phyloP scores from a whole-genome alignment of 371 early-diverging fungal genomes.

The Mucor irregularis region DNA sequence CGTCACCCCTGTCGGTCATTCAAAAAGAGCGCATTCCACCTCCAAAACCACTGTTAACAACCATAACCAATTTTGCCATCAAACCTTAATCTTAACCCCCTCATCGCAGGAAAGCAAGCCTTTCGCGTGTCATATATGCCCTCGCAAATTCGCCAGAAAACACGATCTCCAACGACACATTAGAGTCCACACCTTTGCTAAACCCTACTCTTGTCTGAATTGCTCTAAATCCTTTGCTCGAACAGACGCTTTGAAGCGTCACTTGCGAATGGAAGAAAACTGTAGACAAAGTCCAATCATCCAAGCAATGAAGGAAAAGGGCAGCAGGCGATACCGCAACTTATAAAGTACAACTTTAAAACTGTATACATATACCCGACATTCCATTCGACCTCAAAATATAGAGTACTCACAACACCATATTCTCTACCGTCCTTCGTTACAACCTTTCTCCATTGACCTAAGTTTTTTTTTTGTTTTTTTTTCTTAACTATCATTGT shows the following conservation, averaged over 20 bases:
- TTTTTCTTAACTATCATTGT: too few relatives aligned
- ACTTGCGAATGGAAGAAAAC: slow-evolving; percentile 55
- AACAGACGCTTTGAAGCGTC: slow-evolving; percentile 66
- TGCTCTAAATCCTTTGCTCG: slow-evolving; percentile 66
- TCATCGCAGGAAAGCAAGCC: background rate
- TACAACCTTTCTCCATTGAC: too few relatives aligned
- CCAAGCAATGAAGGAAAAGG: slow-evolving; percentile 43
- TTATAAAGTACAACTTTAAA: slow-evolving; percentile 14
- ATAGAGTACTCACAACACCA: too few relatives aligned
- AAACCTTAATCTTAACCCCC: too few relatives aligned
- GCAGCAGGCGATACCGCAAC: slow-evolving; percentile 33
- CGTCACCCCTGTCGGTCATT: too few relatives aligned
- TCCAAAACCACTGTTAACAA: too few relatives aligned
- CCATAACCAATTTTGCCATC: too few relatives aligned
- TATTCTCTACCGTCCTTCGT: too few relatives aligned
- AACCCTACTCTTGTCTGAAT: slow-evolving; percentile 59
- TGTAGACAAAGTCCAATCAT: slow-evolving; percentile 50
- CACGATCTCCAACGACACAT: slow-evolving; percentile 51
- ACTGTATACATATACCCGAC: background rate
- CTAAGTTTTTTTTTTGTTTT: too few relatives aligned
- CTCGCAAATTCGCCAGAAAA: slow-evolving; percentile 44
- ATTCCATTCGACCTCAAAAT: too few relatives aligned
- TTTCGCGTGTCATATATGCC: slow-evolving; percentile 24
- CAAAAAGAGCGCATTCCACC: too few relatives aligned
- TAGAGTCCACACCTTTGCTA: slow-evolving; percentile 63